Conservation (phyloP, 371 early-diverging fungal genomes). For the Rhizopus arrhizus region DNA sequence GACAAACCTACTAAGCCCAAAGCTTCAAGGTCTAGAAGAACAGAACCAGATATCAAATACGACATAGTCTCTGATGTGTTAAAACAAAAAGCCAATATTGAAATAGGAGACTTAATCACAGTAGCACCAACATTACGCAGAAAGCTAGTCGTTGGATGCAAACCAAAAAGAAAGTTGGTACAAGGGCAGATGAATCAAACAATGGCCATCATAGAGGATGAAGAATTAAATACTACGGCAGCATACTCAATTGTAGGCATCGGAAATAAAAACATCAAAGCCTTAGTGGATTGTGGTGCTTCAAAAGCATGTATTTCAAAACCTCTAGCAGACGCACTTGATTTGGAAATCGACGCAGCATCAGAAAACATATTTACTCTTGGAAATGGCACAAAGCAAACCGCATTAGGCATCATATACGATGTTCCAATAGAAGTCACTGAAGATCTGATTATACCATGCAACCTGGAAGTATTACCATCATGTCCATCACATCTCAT, state of each 20-base stretch:
- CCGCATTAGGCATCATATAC: constrained; percentile 1
- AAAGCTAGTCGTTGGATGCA: not conserved
- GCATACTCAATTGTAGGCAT: no score
- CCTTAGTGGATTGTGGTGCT: constrained; percentile 2
- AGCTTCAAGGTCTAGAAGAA: no score
- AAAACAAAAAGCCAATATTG: constrained; percentile 1
- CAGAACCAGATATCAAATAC: no score
- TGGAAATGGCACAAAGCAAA: constrained; percentile 13
- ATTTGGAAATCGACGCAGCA: constrained; percentile 1
- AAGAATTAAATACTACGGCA: constrained; percentile 9
- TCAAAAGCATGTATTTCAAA: constrained; percentile 5
- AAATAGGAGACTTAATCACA: not conserved
- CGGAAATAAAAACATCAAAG: not conserved
- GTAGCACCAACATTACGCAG: not conserved
- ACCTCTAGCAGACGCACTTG: not conserved
- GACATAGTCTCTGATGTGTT: no score
- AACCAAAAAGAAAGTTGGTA: not conserved
- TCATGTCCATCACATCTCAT: constrained; percentile 1
- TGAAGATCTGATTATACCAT: not conserved
- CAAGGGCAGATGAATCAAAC: not conserved
- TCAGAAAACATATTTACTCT: constrained; percentile 1
- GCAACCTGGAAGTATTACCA: constrained; percentile 7
- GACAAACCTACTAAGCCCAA: no score
- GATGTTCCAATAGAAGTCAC: constrained; percentile 3
- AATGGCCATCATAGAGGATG: not conserved